Base-by-base conservation (phyloP, 192 early-diverging fungal species). In the Podila epigama region DNA sequence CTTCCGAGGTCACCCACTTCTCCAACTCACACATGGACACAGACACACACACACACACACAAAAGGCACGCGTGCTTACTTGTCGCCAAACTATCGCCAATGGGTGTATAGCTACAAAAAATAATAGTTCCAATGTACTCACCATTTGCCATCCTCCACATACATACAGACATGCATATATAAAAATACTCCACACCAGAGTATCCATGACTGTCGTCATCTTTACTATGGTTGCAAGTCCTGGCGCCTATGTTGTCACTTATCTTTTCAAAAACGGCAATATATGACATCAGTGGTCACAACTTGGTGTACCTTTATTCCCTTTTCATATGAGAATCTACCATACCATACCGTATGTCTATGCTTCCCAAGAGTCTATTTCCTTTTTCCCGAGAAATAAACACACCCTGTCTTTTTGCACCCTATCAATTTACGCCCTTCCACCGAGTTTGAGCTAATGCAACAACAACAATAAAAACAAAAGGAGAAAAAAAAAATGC, bases 1-100 rank as follows among this genome's bases (percentile, higher is more conserved):
- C 34, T 37, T 59, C 40, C 58, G 58, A 36, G 25, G 44, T 29
- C 58, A 60, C 58, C 22, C 34, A 58, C 56, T 9, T 33, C 4
- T 20, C 22, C 8, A 20, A 12, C 16, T 25, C 15, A 27, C 36
- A 28, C 37, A 25, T 18, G 11, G 25, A 10, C 58, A 36, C 10
- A 25, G 58, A 28, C 11, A 37, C 37, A 18, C 12, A 28, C 36
- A 60, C 41, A 60, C 44, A 48, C 5, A 10, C 20, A 18, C n/a
- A 20, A 48, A 18, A 22, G 44, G 44, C n/a, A n/a, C n/a, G n/a
- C n/a, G n/a, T n/a, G n/a, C n/a, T n/a, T n/a, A n/a, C n/a, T n/a
- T n/a, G n/a, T n/a, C n/a, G n/a, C n/a, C n/a, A n/a, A n/a, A n/a
- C n/a, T n/a, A n/a, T n/a, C n/a, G n/a, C n/a, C n/a, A n/a, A n/a